These are phyloP conservation scores for Puccinia novopanici DNA, from an alignment of 1,284 basidiomycete species.

Conservation along the genomic window DNA sequence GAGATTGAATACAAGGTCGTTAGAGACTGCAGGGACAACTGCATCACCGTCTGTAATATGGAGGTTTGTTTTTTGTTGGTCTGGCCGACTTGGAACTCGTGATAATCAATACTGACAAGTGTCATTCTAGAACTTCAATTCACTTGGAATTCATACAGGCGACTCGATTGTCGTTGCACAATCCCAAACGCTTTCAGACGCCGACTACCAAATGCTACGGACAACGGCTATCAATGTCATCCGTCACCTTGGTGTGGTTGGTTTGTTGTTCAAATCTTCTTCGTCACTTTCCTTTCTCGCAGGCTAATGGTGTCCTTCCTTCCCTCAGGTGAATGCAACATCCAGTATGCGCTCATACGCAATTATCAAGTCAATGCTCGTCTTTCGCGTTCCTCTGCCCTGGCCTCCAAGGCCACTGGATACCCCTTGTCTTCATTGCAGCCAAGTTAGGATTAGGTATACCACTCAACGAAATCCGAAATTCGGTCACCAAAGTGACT, in stretches of 20 bases:
- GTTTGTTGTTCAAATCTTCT: constrained; percentile 5
- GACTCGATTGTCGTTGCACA: constrained; percentile 99
- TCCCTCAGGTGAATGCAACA: constrained; percentile 82
- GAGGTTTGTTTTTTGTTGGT: constrained; percentile 68
- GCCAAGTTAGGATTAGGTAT: constrained; percentile 96
- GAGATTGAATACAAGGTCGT: constrained; percentile 99
- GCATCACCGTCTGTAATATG: constrained; percentile 99
- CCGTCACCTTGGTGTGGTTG: constrained; percentile 92
- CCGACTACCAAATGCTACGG: constrained; percentile 97
- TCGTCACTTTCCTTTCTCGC: background rate
- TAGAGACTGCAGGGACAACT: constrained; percentile 94
- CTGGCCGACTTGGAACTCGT: constrained; percentile 15
- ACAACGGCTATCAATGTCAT: constrained; percentile 98
- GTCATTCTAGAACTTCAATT: constrained; percentile 83
- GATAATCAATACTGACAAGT: constrained; percentile 26
- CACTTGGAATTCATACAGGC: constrained; percentile 95
- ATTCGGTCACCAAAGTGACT: constrained; percentile 93
- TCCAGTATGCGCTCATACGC: constrained; percentile 99
- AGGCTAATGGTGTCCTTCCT: constrained; percentile 1
- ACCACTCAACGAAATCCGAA: constrained; percentile 95
- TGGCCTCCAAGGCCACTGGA: constrained; percentile 97
- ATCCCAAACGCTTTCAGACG: constrained; percentile 94
- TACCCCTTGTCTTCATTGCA: constrained; percentile 98
- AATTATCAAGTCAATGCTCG: constrained; percentile 98
- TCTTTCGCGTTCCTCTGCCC: constrained; percentile 92